These are phyloP conservation scores for Halteria grandinella DNA, from an alignment of 73 alveolate species.

Conservation along the genomic window DNA sequence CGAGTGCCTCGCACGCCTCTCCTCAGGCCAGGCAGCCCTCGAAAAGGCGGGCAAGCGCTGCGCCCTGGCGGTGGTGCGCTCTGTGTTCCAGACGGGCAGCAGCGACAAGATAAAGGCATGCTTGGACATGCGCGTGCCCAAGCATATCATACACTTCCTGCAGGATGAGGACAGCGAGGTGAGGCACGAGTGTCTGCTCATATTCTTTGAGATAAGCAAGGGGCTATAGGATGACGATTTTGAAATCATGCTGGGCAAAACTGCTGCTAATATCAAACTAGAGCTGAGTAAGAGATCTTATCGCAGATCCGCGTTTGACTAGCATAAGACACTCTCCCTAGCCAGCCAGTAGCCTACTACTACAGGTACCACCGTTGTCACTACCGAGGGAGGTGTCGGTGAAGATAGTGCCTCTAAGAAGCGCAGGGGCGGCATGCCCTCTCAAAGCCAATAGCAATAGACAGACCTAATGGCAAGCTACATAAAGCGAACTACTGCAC, in stretches of 20 bases:
- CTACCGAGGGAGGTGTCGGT: not conserved
- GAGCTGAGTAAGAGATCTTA: slow-evolving; percentile 46
- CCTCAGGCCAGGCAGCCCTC: slow-evolving; percentile 34
- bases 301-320: slow-evolving; percentile 56
- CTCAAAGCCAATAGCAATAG: slow-evolving; percentile 6
- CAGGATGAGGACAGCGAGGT: slow-evolving; percentile 66
- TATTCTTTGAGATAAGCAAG: slow-evolving; percentile 59
- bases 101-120: slow-evolving; percentile 82
- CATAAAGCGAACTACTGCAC: slow-evolving; percentile 55
- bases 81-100: slow-evolving; percentile 81
- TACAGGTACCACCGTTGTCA: not conserved
- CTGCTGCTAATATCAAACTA: slow-evolving; percentile 32
- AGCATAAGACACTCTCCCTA: slow-evolving; percentile 52
- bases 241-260: slow-evolving; percentile 53
- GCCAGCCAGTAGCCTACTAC: not conserved
- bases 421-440: too few relatives aligned
- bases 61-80: slow-evolving; percentile 78
- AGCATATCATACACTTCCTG: slow-evolving; percentile 63
- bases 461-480: slow-evolving; percentile 58
- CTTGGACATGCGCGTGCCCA: slow-evolving; percentile 86
- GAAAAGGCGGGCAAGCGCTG: slow-evolving; percentile 81
- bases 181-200: slow-evolving; percentile 60
- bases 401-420: not conserved
- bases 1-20: slow-evolving; percentile 58
- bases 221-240: slow-evolving; percentile 70